Conservation (phyloP, 1,139 yeast species). For the Protomyces macrosporus region DNA sequence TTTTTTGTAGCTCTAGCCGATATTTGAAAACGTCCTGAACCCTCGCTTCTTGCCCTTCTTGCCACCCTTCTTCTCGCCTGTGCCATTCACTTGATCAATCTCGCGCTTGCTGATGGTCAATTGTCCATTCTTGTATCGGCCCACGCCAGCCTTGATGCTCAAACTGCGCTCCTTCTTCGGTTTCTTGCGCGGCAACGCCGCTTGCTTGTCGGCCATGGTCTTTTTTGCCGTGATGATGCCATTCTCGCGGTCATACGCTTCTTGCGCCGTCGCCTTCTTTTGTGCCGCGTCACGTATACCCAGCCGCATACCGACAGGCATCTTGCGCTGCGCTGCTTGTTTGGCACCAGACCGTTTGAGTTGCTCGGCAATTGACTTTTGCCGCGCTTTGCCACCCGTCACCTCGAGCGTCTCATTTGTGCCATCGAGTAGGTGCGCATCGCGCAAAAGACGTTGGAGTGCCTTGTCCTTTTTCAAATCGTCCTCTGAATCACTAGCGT, state of each 20-base stretch:
- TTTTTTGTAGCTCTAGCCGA: not conserved
- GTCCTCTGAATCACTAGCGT: conserved; percentile 7
- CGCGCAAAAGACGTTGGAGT: conserved; percentile 27
- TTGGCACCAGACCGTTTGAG: conserved; percentile 13
- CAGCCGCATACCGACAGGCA: conserved; percentile 20
- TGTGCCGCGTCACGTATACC: conserved; percentile 14
- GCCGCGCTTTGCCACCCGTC: conserved; percentile 10
- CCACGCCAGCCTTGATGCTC: conserved; percentile 10
- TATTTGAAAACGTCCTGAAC: conserved; percentile 13
- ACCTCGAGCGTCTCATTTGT: conserved; percentile 7
- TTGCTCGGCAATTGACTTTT: conserved; percentile 6
- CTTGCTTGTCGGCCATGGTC: not conserved
- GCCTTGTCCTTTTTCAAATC: conserved; percentile 28
- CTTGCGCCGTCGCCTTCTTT: conserved; percentile 9
- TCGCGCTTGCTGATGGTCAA: conserved; percentile 13
- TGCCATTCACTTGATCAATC: conserved; percentile 21
- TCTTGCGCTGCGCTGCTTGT: conserved; percentile 9
- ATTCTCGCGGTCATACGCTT: conserved; percentile 7
- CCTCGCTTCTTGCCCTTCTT: conserved; percentile 19
- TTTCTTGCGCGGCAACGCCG: not conserved
- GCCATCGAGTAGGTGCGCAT: conserved; percentile 27
- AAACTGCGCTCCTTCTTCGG: not conserved
- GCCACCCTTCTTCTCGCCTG: conserved; percentile 1
- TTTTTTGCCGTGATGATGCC: conserved; percentile 23
- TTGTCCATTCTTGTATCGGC: conserved; percentile 22